Evolutionary conservation across 225 moss, liverwort and hornwort genomes (phyloP), one percentile per base, ranked within the genome.

Genomic region (Polytrichum commune): DNA sequence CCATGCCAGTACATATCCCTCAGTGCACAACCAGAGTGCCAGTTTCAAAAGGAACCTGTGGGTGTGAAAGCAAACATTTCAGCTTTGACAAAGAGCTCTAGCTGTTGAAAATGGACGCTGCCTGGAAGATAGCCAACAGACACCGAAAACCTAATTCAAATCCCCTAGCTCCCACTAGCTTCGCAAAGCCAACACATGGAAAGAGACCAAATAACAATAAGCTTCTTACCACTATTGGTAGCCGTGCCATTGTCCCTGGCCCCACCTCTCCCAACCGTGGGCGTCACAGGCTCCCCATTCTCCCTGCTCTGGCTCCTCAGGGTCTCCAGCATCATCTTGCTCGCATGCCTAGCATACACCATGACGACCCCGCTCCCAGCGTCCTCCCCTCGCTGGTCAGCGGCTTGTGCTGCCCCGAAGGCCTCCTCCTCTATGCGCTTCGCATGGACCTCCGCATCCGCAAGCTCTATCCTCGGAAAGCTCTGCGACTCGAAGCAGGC

Each of bases 291-390:
- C 75, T 79, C 79, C 6, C 67, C 79, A 6, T 74, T 78, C 35
- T 79, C 75, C 13, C 74, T 72, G 8, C 78, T 81, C 63, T 74
- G 81, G 20, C 79, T 58, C 69, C 78, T 75, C 70, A 89, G 62
- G 5, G 81, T 74, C 69, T 86, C 86, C 54, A 94, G 77, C 90
- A 97, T 94, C 65, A 92, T 70, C 79, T 89, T 82, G 76, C 97
- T 97, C 7, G 94, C 94, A 54, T 87, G 90, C 82, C 81, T 92
- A 55, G 97, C 97, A 63, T 97, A 97, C 61, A 89, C 69, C 84
- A 86, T 85, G 19, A 97, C 81, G 70, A 90, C 86, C 5, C 70
- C 81, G 27, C 83, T 90, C 28, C 79, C 85, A 18, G 83, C 76
- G 3, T 78, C 64, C 61, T 74, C 73, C 5, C 80, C 87, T 16